Base-by-base conservation (phyloP, 2,329 filamentous ascomycete species). In the Dactylellina parvicollis region DNA sequence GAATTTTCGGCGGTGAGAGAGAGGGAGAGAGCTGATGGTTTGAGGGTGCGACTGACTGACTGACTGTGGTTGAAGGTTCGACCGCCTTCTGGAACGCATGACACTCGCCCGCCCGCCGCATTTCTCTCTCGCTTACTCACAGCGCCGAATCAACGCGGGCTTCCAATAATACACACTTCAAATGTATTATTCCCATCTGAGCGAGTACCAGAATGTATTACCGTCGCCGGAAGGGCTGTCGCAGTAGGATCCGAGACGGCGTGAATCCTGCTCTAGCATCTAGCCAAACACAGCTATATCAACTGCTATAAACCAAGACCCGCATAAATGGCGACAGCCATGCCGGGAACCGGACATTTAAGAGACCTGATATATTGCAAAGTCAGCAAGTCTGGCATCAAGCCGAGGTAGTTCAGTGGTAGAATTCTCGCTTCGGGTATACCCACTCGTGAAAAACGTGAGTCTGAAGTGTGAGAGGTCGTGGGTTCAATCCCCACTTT, bases 341-440 rank as follows among this genome's bases (percentile, higher is more conserved):
- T n/a, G n/a, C n/a, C n/a, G n/a, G n/a, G n/a, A n/a, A n/a, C n/a
- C n/a, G n/a, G n/a, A n/a, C n/a, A n/a, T n/a, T 5, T 5, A 32
- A 32, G 12, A 12, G 30, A 5, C 12, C 30, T 4, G n/a, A 40
- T 44, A 44, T 20, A 42, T 42, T 22, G 10, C 16, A 47, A 34
- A 10, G 42, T 28, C 26, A 12, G 18, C 5, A 12, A 26, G 38
- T 8, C 32, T 30, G 60, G 32, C 46, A 46, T 56, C 30, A 40
- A 66, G 62, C 62, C 54, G 40, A 42, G 42, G 34, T 67, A 67
- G 62, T 67, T 67, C 62, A 67, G 62, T 67, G 62, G 62, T 59
- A 67, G 62, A 67, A 67, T 67, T 67, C 62, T 67, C 54, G 62
- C 62, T 67, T 67, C 62, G 62, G 62, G 62, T 67, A 26, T 50